Evolutionary conservation across 1,284 basidiomycete species (phyloP).

Genomic region (Gomphus sp.): DNA sequence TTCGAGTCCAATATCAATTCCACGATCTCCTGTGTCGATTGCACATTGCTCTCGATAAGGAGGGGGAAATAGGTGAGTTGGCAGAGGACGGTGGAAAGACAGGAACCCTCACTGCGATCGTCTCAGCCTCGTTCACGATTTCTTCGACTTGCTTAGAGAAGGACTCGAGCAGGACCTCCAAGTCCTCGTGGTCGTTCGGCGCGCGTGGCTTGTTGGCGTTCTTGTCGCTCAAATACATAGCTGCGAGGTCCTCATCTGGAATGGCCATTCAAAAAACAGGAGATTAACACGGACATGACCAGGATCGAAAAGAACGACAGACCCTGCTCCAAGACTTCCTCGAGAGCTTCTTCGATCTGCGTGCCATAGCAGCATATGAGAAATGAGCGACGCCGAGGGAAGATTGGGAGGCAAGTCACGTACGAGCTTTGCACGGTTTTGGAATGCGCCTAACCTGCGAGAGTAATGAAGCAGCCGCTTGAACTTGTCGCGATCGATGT

Average conservation of each 20-base stretch:
- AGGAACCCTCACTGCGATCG: conserved; percentile 55
- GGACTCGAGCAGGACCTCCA: conserved; percentile 88
- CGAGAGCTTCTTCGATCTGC: conserved; percentile 81
- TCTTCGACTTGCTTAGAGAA: conserved; percentile 96
- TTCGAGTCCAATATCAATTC: conserved; percentile 96
- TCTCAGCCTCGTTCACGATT: conserved; percentile 88
- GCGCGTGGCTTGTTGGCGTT: conserved; percentile 47
- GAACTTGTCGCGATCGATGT: conserved; percentile 89
- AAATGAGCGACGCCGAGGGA: background rate
- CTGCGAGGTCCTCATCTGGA: conserved; percentile 84
- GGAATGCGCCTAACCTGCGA: conserved; percentile 75
- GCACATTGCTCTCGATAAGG: conserved; percentile 67
- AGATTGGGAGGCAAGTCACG: conserved; percentile 11
- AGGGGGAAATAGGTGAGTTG: background rate
- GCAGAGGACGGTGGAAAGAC: background rate
- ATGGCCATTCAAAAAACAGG: background rate
- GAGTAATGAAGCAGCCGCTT: conserved; percentile 87
- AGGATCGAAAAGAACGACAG: conserved; percentile 12
- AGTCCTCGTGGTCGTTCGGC: conserved; percentile 80
- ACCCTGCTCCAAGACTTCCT: conserved; percentile 89
- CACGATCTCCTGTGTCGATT: conserved; percentile 95
- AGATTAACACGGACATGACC: background rate
- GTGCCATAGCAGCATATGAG: background rate
- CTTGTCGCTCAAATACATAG: conserved; percentile 87
- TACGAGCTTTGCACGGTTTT: conserved; percentile 79